Evolutionary conservation across 257 asterid genomes (phyloP), one percentile per base, ranked within the genome.

Genomic region (Salvia hispanica): DNA sequence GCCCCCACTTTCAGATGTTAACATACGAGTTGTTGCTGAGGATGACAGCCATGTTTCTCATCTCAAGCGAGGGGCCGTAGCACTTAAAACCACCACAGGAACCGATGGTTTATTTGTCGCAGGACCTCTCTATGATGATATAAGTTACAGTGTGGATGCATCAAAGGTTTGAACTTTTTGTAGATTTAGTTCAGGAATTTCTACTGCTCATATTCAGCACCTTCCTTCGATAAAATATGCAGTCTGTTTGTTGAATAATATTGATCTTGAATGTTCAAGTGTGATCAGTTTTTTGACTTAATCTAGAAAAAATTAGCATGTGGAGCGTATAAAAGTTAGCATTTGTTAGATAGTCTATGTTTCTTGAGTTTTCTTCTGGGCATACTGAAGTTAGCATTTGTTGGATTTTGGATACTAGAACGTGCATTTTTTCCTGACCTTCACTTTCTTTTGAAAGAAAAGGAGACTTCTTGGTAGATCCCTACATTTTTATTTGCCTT

Each of bases 51-150:
- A n/a, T 6, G 76, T 69, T 73, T 81, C 95, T 78, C 73, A 81
- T 37, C 84, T 90, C 51, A 86, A 86, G 79, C 81, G 75, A 80
- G 96, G 93, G 6, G 90, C 86, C 71, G 58, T 82, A 67, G 88
- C 86, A 62, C 86, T 83, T 77, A 88, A 88, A 84, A 84, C 90
- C 62, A 71, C 78, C 77, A 93, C 98, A 2, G 85, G 85, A 58
- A 58, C 72, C 54, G 90, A 85, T 81, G 98, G 98, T 48, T 66
- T 76, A 63, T 93, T 79, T 80, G 77, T 77, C 72, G 95, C 96
- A 12, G 98, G 98, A 52, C 97, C 98, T 67, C 90, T 93, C n/a
- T 93, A 93, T 77, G 98, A 90, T 80, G 98, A 90, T 80, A 82
- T 82, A 65, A 71, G 70, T 62, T 93, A 93, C 86, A 76, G 64